Percentiles rank a stretch among this genome's conserved stretches.
These are phyloP conservation scores for Rhynchosporium graminicola DNA, from an alignment of 2,329 filamentous ascomycete genomes.

Conservation along the genomic window DNA sequence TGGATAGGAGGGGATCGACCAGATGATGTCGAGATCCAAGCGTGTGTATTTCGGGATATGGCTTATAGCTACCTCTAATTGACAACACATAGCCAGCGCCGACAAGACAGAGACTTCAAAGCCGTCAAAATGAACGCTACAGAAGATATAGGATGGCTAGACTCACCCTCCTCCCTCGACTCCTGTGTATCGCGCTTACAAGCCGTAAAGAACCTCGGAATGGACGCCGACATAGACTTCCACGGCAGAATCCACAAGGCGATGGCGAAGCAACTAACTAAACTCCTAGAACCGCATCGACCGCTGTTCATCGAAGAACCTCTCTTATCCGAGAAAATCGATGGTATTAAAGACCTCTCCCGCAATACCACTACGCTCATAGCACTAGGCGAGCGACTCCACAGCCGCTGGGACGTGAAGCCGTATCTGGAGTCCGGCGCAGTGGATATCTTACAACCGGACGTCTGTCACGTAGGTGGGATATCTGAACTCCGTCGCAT, in stretches of 20 bases:
- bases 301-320: slow-evolving; percentile 80
- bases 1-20: slow-evolving; percentile 80
- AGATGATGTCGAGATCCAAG: slow-evolving; percentile 62
- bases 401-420: slow-evolving; percentile 73
- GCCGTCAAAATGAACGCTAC: slow-evolving; percentile 80
- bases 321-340: slow-evolving; percentile 58
- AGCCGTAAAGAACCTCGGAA: slow-evolving; percentile 66
- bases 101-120: slow-evolving; percentile 62
- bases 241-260: slow-evolving; percentile 76
- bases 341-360: slow-evolving; percentile 58
- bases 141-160: slow-evolving; percentile 74
- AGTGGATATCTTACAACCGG: slow-evolving; percentile 73
- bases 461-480: slow-evolving; percentile 71
- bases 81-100: slow-evolving; percentile 49
- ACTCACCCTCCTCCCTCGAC: slow-evolving; percentile 65
- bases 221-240: slow-evolving; percentile 76
- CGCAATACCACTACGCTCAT: slow-evolving; percentile 62
- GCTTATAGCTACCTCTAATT: not conserved
- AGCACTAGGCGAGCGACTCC: slow-evolving; percentile 70
- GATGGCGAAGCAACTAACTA: slow-evolving; percentile 78
- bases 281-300: slow-evolving; percentile 63
- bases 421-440: slow-evolving; percentile 68
- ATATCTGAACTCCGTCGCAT: slow-evolving; percentile 72
- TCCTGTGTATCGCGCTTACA: slow-evolving; percentile 67
- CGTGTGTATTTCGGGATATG: slow-evolving; percentile 45